Conservation (phyloP, 75 land plant species). For the Picea sitchensis region DNA sequence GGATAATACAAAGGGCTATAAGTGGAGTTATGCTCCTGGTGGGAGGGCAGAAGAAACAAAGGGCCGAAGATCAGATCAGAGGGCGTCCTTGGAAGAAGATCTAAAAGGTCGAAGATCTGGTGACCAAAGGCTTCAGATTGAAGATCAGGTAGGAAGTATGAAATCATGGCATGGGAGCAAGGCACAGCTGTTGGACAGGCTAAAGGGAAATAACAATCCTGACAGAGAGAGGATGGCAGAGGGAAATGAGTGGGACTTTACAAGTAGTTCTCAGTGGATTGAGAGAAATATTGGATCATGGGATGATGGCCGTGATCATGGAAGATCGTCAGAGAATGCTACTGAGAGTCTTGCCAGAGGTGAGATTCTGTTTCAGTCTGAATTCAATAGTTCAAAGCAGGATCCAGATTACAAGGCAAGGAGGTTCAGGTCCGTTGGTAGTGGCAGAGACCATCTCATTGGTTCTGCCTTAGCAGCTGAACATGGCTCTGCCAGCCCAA, state of each 20-base stretch:
- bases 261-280: conserved; percentile 8
- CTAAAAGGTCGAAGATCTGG: conserved; percentile 20
- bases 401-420: conserved; percentile 18
- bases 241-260: conserved; percentile 26
- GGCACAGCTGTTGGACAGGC: conserved; percentile 4
- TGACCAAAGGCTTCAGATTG: conserved; percentile 24
- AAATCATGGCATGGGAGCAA: conserved; percentile 4
- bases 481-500: conserved; percentile 31
- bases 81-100: conserved; percentile 13
- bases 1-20: conserved; percentile 25
- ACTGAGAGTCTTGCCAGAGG: conserved; percentile 6
- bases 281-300: conserved; percentile 6
- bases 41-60: conserved; percentile 15
- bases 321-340: conserved; percentile 16
- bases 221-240: conserved; percentile 18
- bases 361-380: conserved; percentile 1
- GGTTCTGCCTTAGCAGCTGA: conserved; percentile 22
- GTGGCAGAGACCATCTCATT: conserved; percentile 22
- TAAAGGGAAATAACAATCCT: neutral
- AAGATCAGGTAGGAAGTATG: conserved; percentile 15
- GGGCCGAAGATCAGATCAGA: conserved; percentile 8
- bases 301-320: conserved; percentile 20
- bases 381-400: conserved; percentile 4
- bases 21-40: conserved; percentile 38
- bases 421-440: conserved; percentile 20